These are phyloP conservation scores for Citrus hindsii DNA, from an alignment of 345 rosid species.

Conservation along the genomic window DNA sequence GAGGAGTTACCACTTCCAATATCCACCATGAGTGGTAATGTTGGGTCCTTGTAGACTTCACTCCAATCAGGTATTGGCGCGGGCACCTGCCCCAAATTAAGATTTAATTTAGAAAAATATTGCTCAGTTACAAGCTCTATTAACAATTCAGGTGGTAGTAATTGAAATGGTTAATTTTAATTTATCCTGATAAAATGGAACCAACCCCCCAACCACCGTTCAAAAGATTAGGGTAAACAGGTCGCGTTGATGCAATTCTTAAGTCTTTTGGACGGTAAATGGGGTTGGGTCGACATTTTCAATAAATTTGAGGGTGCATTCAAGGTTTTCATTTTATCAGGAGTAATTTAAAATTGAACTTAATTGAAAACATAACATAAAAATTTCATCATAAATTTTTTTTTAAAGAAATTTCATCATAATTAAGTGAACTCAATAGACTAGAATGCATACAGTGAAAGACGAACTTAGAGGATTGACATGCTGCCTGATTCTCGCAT, in stretches of 20 bases:
- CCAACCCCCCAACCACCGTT: no score
- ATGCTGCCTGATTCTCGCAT: conserved; percentile 84
- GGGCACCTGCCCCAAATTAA: conserved; percentile 43
- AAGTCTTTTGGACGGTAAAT: no score
- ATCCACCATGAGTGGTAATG: conserved; percentile 88
- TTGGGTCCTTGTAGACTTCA: conserved; percentile 68
- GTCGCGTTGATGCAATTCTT: no score
- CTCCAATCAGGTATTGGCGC: conserved; percentile 70
- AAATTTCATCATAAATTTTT: not conserved
- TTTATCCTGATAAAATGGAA: no score
- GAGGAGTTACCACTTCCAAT: conserved; percentile 76
- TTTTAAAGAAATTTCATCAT: not conserved
- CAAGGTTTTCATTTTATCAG: no score
- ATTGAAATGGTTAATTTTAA: not conserved
- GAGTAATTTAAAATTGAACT: no score
- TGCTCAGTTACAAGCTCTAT: not conserved
- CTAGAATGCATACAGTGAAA: conserved; percentile 51
- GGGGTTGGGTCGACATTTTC: no score
- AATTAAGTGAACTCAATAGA: not conserved
- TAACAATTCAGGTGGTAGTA: not conserved
- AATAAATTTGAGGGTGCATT: no score
- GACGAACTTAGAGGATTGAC: conserved; percentile 90
- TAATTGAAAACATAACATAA: no score
- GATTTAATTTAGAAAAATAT: not conserved
- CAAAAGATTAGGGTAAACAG: no score